phyloP scores from a whole-genome alignment of 139 green algal genomes.

The Tetradesmus lagerheimii region DNA sequence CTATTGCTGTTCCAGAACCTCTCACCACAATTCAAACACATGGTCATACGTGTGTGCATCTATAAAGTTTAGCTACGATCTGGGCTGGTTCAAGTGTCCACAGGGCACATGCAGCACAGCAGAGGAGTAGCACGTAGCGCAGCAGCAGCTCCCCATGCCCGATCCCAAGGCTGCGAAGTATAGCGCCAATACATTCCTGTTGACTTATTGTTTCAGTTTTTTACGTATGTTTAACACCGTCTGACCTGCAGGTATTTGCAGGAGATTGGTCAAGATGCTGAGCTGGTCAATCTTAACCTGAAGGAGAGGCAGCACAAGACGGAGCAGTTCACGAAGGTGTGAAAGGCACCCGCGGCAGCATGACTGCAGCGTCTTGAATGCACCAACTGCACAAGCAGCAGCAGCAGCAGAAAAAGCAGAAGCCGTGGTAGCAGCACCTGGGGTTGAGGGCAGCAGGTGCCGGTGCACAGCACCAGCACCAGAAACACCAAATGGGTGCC shows the following conservation, averaged over 20 bases:
- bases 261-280: slow-evolving; percentile 49
- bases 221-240: background rate
- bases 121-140: too few species aligned
- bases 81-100: background rate
- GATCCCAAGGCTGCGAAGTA: background rate
- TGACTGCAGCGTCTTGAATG: too few species aligned
- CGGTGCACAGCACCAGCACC: too few species aligned
- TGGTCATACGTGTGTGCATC: too few species aligned
- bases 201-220: too few species aligned
- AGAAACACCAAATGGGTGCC: too few species aligned
- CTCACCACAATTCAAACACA: background rate
- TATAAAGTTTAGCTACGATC: background rate
- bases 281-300: slow-evolving; percentile 58
- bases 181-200: too few species aligned
- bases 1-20: background rate
- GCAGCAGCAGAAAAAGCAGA: background rate
- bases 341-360: too few species aligned
- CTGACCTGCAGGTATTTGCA: slow-evolving; percentile 49
- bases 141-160: background rate
- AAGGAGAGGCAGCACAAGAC: slow-evolving; percentile 59
- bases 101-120: background rate
- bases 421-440: background rate
- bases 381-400: too few species aligned
- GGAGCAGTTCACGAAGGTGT: slow-evolving; percentile 46
- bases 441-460: background rate